Percentiles rank a stretch among this genome's conserved stretches.
Conservation (phyloP, 441 rosid species). For the Heliophila coronopifolia region DNA sequence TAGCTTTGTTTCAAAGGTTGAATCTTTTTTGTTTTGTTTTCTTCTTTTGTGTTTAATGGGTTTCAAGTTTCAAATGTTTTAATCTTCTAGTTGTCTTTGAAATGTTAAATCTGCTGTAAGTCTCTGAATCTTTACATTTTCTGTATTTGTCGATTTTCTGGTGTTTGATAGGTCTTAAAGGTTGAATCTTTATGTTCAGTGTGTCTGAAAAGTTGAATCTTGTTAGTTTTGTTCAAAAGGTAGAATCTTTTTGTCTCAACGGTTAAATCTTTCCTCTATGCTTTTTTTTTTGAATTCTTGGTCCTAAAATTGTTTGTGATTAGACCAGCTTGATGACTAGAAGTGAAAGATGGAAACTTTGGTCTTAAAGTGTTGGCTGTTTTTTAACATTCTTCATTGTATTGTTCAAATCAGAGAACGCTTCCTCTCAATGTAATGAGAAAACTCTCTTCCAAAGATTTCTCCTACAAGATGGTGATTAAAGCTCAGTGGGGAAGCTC, state of each 20-base stretch:
- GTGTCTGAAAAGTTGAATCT: not conserved
- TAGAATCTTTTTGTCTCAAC: not conserved
- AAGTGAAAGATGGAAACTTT: not conserved
- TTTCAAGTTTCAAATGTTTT: not conserved
- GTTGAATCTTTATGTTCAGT: not conserved
- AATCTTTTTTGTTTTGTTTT: no score
- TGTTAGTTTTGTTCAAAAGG: not conserved
- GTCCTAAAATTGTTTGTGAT: not conserved
- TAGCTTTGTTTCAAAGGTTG: not conserved
- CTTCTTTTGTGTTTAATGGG: not conserved
- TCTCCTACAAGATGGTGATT: constrained; percentile 14
- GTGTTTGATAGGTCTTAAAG: not conserved
- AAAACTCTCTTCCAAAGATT: not conserved
- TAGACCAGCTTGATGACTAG: not conserved
- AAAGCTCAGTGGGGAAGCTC: not conserved
- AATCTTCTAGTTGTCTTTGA: not conserved
- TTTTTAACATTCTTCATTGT: not conserved
- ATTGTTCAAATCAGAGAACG: not conserved
- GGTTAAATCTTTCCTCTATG: not conserved
- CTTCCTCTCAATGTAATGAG: not conserved
- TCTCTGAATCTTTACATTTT: not conserved
- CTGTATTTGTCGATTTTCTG: not conserved
- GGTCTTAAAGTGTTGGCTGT: not conserved
- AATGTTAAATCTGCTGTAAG: not conserved
- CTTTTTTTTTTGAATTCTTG: not conserved